Conservation (phyloP, 148 eudicot genomes). For the Arbutus unedo region DNA sequence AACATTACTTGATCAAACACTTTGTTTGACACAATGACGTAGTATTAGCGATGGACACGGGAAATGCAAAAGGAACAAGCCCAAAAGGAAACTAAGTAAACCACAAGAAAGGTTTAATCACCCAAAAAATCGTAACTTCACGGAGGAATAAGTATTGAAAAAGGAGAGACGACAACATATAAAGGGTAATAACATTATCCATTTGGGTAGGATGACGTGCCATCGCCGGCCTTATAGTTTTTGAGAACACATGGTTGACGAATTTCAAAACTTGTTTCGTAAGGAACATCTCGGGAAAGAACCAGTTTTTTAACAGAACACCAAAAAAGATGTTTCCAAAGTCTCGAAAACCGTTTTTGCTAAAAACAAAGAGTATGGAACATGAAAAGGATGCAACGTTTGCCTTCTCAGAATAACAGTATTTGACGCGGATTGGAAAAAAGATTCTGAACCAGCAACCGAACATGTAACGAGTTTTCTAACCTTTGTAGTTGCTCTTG, state of each 20-base stretch:
- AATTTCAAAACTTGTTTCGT: background rate
- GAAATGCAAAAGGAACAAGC: background rate
- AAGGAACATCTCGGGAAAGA: background rate
- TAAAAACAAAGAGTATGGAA: background rate
- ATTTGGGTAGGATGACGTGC: background rate
- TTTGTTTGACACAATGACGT: background rate
- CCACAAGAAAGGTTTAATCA: background rate
- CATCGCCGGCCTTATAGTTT: background rate
- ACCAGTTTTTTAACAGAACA: background rate
- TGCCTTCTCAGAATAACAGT: background rate
- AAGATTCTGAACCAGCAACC: background rate
- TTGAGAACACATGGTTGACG: background rate
- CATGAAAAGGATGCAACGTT: background rate
- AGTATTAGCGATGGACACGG: background rate
- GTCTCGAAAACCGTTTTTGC: background rate
- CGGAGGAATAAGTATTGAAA: background rate
- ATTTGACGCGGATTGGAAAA: too few relatives aligned
- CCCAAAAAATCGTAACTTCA: background rate
- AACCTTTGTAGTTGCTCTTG: constrained; percentile 83
- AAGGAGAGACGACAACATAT: background rate
- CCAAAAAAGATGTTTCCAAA: background rate
- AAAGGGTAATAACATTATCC: background rate
- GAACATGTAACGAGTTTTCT: constrained; percentile 10
- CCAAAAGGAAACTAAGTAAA: background rate
- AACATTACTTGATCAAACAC: background rate